phyloP scores from a whole-genome alignment of 2,329 filamentous ascomycete species.

The Colletotrichum cuscutae region DNA sequence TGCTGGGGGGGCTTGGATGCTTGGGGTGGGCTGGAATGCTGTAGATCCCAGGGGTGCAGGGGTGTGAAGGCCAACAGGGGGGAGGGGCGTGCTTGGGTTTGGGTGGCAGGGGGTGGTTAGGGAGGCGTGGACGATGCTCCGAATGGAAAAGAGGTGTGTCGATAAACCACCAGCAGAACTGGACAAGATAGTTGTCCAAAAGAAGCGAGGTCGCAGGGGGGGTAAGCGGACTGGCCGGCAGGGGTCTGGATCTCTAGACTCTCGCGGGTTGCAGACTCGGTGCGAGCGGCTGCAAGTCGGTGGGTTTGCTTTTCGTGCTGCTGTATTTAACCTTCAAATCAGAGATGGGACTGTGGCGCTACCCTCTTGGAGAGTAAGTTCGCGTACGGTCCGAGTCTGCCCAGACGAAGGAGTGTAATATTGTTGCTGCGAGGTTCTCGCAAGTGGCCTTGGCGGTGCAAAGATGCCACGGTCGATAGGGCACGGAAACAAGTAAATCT shows the following conservation, averaged over 20 bases:
- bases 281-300: constrained; percentile 11
- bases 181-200: neutral
- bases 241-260: constrained; percentile 24
- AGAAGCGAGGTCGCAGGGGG: constrained; percentile 21
- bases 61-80: constrained; percentile 18
- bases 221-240: constrained; percentile 26
- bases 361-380: neutral
- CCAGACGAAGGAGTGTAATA: neutral
- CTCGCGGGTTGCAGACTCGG: constrained; percentile 30
- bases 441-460: neutral
- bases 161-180: neutral
- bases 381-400: neutral
- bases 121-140: neutral
- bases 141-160: neutral
- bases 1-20: constrained; percentile 34
- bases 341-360: constrained; percentile 13
- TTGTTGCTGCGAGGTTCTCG: neutral
- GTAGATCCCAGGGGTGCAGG: constrained; percentile 34
- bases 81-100: constrained; percentile 17
- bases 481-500: neutral
- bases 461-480: neutral
- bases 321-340: constrained; percentile 19
- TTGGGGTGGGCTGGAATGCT: constrained; percentile 35
- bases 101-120: constrained; percentile 22
- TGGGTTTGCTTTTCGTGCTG: neutral